Evolutionary conservation across 2,329 filamentous ascomycete genomes (phyloP), one percentile per base, ranked within the genome.

Genomic region (Atkinsonella hypoxylon): DNA sequence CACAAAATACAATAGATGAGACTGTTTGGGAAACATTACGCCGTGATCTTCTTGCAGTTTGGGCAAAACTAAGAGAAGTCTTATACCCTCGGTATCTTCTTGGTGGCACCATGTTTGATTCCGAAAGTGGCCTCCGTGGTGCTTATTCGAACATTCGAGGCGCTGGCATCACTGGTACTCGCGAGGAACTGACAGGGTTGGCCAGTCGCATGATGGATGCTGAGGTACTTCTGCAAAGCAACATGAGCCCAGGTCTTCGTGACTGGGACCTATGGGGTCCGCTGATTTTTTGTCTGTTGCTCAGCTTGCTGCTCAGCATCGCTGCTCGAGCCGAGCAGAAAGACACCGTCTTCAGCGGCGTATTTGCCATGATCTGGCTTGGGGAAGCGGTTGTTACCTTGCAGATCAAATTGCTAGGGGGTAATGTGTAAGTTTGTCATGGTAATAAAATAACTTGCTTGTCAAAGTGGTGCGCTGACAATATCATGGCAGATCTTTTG

Each of bases 221-320:
- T n/a, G 81, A 84, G 64, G 66, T 72, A 39, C 64, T 84, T 57
- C 69, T 83, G 39, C 76, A 79, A 64, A 81, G 77, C 58, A 79
- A 79, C 63, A 94, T 96, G 88, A 91, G 85, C 57, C 87, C 94
- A 48, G 90, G 90, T 1, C 71, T 97, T 62, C 76, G 91, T 55
- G 90, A 98, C 70, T 98, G 93, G 93, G 93, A 98, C 75, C 78
- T 98, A 48, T 98, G 93, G 93, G 93, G 93, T 0, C 93, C 93
- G 36, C 74, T 98, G 51, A 82, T 98, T 57, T 98, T 98, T 73
- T 96, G 91, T 61, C 72, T 98, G 57, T 72, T 95, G 52, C 74
- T 98, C 52, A 91, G 88, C 58, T 77, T 95, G 67, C 81, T 98
- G 59, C 74, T 98, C 52, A 95, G 90, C 58, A 80, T 95, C 64